Conservation (phyloP, 345 rosid genomes). For the Eucalyptus rudis region DNA sequence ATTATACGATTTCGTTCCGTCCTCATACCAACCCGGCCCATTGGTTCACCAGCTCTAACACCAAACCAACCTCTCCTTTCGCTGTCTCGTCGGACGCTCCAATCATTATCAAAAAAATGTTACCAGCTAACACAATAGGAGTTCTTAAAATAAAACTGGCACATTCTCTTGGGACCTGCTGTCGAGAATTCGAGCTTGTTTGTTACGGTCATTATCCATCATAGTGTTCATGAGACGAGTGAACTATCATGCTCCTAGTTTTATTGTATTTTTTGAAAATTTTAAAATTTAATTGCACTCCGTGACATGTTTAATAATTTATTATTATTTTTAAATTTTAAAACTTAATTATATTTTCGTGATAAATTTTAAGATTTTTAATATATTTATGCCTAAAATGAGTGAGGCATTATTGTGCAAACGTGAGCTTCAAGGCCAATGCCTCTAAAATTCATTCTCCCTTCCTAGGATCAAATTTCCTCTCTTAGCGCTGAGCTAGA, state of each 20-base stretch:
- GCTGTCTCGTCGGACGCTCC: background rate
- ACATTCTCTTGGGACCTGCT: background rate
- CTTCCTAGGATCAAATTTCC: background rate
- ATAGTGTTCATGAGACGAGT: background rate
- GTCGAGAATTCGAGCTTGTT: background rate
- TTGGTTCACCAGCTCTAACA: background rate
- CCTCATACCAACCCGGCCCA: background rate
- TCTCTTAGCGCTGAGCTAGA: background rate
- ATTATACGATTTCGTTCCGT: background rate
- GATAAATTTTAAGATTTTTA: no score
- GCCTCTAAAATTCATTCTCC: background rate
- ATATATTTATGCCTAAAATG: no score
- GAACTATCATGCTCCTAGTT: background rate
- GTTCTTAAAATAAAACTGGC: background rate
- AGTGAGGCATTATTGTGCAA: background rate
- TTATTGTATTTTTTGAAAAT: no score
- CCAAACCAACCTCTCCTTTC: background rate
- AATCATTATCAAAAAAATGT: background rate
- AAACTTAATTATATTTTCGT: rapidly evolving
- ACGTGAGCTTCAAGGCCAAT: background rate
- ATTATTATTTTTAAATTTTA: no score
- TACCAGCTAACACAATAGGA: background rate
- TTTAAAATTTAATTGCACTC: no score
- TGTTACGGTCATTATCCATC: background rate
- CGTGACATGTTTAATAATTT: no score